A percentile compares a stretch with the other conserved stretches of the same genome.
These are phyloP conservation scores for Leishmania major DNA, from an alignment of 208 protist species.

Conservation along the genomic window DNA sequence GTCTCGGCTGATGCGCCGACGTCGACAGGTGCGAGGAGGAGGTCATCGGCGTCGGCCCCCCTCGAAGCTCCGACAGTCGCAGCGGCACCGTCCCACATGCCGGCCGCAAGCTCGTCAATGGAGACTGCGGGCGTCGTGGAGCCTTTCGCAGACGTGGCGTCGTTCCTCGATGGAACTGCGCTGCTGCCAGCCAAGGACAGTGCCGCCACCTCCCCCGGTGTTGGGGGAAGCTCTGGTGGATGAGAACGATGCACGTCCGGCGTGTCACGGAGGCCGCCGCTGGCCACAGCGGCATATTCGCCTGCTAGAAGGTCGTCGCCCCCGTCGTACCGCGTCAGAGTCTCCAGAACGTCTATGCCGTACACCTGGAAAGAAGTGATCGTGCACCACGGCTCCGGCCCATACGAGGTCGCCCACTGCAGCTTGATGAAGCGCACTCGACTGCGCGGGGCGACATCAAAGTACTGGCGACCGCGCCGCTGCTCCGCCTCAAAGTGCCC, in stretches of 20 bases:
- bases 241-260: neutral
- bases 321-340: slow-evolving; percentile 13
- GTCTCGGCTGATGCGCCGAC: neutral
- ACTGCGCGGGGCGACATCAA: slow-evolving; percentile 2
- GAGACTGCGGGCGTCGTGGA: neutral
- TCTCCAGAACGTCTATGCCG: slow-evolving; percentile 16
- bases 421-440: slow-evolving; percentile 11
- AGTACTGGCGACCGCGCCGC: slow-evolving; percentile 16
- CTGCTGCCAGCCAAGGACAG: neutral
- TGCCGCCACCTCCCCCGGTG: neutral
- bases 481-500: slow-evolving; percentile 12
- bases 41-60: neutral
- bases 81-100: neutral
- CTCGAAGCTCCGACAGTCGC: neutral
- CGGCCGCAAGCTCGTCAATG: neutral
- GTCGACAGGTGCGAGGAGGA: neutral
- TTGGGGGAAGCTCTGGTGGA: neutral
- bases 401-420: slow-evolving; percentile 21
- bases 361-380: slow-evolving; percentile 20
- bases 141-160: neutral
- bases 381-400: slow-evolving; percentile 18
- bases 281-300: neutral
- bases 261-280: neutral
- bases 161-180: neutral
- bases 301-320: neutral